Conservation (phyloP, 768 basidiomycete species). For the Boletus sp. region DNA sequence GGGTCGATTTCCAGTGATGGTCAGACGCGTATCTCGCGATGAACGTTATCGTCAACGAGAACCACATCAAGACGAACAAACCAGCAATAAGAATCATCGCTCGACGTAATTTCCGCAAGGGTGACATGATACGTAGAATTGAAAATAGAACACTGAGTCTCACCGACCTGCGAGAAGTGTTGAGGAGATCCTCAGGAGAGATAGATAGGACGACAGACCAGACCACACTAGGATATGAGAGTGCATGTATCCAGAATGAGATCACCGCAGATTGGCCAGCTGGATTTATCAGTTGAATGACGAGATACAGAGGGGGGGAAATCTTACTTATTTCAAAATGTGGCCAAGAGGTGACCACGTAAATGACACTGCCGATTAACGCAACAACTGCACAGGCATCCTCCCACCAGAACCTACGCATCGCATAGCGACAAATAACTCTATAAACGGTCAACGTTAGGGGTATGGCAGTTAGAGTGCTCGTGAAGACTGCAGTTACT, state of each 20-base stretch:
- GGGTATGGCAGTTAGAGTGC: constrained; percentile 3
- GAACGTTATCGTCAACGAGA: constrained; percentile 3
- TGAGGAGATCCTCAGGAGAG: background rate
- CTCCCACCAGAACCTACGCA: constrained; percentile 18
- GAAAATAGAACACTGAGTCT: constrained; percentile 17
- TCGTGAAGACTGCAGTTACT: constrained; percentile 6
- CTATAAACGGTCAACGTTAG: constrained; percentile 2
- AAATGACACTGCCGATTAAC: constrained; percentile 1
- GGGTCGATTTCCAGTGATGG: background rate
- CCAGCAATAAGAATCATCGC: constrained; percentile 1
- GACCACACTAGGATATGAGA: constrained; percentile 10
- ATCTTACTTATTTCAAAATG: constrained; percentile 2
- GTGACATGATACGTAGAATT: constrained; percentile 7
- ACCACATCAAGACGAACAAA: constrained; percentile 15
- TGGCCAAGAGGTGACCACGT: constrained; percentile 9
- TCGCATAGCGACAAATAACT: background rate
- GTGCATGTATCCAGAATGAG: constrained; percentile 8
- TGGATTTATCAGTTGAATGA: background rate
- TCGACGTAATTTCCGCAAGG: constrained; percentile 6
- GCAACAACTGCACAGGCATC: constrained; percentile 13
- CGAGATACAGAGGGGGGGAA: background rate
- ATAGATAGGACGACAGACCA: constrained; percentile 8
- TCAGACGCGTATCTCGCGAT: background rate
- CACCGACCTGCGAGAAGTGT: constrained; percentile 5
- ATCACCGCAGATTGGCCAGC: constrained; percentile 2